Conservation (phyloP, 176 grass and related monocot genomes). For the Zizania latifolia region DNA sequence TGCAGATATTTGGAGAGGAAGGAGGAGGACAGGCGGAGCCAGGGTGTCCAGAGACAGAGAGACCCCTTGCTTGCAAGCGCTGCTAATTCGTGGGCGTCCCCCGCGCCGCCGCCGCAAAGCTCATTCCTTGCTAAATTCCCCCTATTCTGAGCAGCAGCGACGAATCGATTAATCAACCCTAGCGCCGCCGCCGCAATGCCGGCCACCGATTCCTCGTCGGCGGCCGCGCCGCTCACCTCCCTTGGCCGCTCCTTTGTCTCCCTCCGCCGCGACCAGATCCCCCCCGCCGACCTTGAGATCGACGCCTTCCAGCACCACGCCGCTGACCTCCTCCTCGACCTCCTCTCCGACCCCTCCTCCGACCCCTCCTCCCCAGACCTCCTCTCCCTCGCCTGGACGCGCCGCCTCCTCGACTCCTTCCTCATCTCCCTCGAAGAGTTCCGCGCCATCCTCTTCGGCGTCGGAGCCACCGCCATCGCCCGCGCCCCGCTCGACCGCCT, state of each 20-base stretch:
- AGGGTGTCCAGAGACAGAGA: too few species aligned
- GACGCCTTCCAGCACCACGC: conserved; percentile 58
- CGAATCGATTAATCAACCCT: neutral
- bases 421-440: conserved; percentile 77
- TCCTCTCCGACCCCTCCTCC: conserved; percentile 26
- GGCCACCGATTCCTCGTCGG: conserved; percentile 40
- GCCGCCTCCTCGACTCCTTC: conserved; percentile 62
- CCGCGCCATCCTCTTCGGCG: conserved; percentile 50
- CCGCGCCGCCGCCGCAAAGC: too few species aligned
- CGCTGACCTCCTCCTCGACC: conserved; percentile 31
- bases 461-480: neutral
- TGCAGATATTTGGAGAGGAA: too few species aligned
- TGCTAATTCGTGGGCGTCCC: too few species aligned
- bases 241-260: conserved; percentile 46
- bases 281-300: conserved; percentile 36
- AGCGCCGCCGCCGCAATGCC: conserved; percentile 28
- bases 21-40: too few species aligned
- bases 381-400: conserved; percentile 71
- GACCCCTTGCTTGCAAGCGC: too few species aligned
- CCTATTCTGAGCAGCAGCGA: too few species aligned
- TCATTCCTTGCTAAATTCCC: too few species aligned
- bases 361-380: neutral
- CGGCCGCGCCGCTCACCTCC: conserved; percentile 38
- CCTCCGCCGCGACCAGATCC: conserved; percentile 46
- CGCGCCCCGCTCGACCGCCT: conserved; percentile 62